Conservation (phyloP, 345 rosid species). For the Kernera saxatilis region DNA sequence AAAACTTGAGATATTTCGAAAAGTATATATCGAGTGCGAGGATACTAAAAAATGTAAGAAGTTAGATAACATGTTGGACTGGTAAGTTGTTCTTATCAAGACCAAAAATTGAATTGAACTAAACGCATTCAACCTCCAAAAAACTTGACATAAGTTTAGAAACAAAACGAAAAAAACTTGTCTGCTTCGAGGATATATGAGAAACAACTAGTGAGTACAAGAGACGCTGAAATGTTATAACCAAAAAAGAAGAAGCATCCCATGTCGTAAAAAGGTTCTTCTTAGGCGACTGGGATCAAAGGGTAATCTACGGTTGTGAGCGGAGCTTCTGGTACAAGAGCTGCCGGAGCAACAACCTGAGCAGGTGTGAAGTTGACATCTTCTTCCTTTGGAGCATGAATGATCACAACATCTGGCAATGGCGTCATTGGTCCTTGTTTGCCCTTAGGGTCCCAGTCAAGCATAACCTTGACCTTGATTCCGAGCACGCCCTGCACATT, state of each 20-base stretch:
- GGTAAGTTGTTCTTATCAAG: too few relatives aligned
- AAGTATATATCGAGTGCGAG: too few relatives aligned
- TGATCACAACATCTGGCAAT: conserved; percentile 69
- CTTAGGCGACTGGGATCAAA: conserved; percentile 35
- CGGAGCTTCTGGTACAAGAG: conserved; percentile 12
- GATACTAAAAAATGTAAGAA: too few relatives aligned
- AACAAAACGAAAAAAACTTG: background rate
- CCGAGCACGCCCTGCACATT: conserved; percentile 61
- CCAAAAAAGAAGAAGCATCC: background rate
- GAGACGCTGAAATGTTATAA: background rate
- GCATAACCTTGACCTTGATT: conserved; percentile 70
- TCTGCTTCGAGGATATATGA: background rate
- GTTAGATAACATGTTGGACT: too few relatives aligned
- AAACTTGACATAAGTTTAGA: background rate
- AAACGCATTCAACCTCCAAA: background rate
- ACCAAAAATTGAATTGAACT: background rate
- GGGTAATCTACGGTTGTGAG: conserved; percentile 37
- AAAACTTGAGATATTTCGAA: too few relatives aligned
- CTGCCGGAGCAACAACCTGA: background rate
- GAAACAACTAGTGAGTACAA: background rate
- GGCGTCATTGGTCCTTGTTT: conserved; percentile 63
- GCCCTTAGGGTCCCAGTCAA: conserved; percentile 71
- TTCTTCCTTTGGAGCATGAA: conserved; percentile 73
- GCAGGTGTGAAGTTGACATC: background rate
- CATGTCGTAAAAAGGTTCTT: background rate